Evolutionary conservation across 192 early-diverging fungal species (phyloP).

Genomic region (Spizellomyces punctatus): DNA sequence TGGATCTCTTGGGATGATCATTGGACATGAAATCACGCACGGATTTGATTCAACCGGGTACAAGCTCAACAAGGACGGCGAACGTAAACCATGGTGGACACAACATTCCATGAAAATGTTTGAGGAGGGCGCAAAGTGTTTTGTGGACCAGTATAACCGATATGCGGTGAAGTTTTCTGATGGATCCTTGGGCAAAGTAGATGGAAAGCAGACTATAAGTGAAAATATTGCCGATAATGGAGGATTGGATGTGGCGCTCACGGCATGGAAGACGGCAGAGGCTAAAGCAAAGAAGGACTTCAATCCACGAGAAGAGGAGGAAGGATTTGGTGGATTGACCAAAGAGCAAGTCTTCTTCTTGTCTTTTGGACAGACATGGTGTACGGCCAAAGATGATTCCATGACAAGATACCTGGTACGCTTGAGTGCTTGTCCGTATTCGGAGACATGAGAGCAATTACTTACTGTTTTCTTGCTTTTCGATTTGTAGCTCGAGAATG

Average conservation of each 20-base stretch:
- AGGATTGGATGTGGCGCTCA: constrained; percentile 51
- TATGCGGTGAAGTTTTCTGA: constrained; percentile 49
- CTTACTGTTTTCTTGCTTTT: not conserved
- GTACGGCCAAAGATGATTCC: constrained; percentile 42
- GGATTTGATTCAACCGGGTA: constrained; percentile 69
- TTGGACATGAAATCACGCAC: constrained; percentile 79
- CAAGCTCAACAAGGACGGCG: constrained; percentile 58
- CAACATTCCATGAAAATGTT: constrained; percentile 42
- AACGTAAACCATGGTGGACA: constrained; percentile 49
- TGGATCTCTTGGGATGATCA: constrained; percentile 67
- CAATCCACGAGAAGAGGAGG: constrained; percentile 13
- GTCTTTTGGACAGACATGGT: constrained; percentile 73
- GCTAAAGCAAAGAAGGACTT: constrained; percentile 23
- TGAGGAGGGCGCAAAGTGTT: constrained; percentile 58
- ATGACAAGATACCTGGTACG: constrained; percentile 22
- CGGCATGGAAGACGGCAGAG: constrained; percentile 46
- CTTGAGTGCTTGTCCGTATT: not conserved
- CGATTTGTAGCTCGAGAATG: constrained; percentile 20
- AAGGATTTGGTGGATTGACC: constrained; percentile 57
- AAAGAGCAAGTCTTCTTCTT: constrained; percentile 70
- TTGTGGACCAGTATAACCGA: constrained; percentile 64
- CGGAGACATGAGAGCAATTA: not conserved
- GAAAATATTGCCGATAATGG: constrained; percentile 77
- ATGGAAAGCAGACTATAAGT: constrained; percentile 60
- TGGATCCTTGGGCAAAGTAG: constrained; percentile 41